Conservation (phyloP, 1,284 basidiomycete species). For the Puccinia novopanici region DNA sequence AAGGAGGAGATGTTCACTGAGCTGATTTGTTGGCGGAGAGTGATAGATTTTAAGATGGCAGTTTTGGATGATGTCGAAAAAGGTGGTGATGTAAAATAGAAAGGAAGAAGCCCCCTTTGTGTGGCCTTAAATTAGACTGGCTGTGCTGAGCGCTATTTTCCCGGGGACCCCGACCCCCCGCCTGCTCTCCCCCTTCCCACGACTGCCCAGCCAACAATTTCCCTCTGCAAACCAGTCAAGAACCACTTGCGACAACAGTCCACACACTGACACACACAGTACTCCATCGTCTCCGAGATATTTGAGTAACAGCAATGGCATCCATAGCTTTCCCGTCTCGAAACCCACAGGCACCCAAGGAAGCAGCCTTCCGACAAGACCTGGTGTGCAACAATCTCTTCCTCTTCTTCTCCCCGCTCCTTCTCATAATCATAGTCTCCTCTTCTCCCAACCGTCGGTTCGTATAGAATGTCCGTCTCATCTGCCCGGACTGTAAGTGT, state of each 20-base stretch:
- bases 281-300: neutral
- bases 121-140: too few relatives aligned
- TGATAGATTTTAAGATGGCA: too few relatives aligned
- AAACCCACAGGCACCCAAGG: conserved; percentile 44
- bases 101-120: too few relatives aligned
- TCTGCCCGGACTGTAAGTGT: conserved; percentile 90
- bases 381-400: conserved; percentile 10
- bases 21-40: too few relatives aligned
- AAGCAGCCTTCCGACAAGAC: conserved; percentile 49
- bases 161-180: too few relatives aligned
- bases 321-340: conserved; percentile 44
- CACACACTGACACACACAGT: neutral
- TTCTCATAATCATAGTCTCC: neutral
- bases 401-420: neutral
- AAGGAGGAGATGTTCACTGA: too few relatives aligned
- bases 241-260: neutral
- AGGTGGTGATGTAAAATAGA: too few relatives aligned
- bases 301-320: conserved; percentile 35
- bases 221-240: too few relatives aligned
- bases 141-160: too few relatives aligned
- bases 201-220: too few relatives aligned
- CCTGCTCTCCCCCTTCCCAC: too few relatives aligned
- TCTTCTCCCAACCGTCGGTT: neutral
- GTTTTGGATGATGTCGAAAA: too few relatives aligned
- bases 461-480: conserved; percentile 70